Evolutionary conservation across 805 yeast genomes (phyloP), one percentile per base, ranked within the genome.

Genomic region (Cyberlindnera euphorbiae): DNA sequence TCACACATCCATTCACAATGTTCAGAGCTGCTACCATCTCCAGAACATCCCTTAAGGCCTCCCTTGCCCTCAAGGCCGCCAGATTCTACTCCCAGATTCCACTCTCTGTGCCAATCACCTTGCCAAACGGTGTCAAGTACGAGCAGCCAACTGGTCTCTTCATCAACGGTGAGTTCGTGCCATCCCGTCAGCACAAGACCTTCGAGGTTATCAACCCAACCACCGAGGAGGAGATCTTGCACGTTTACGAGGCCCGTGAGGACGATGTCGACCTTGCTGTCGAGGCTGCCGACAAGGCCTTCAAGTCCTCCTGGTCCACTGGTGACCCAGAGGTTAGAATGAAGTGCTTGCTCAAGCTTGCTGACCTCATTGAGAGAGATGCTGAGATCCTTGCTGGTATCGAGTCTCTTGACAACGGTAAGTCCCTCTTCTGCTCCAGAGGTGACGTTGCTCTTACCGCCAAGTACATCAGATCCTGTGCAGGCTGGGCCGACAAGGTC

Each of bases 381-480:
- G 71, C 78, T 33, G 90, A 84, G 43, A 62, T 78, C 29, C 66
- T 89, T 36, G 88, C 96, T 21, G 71, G 79, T 34, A 82, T 89
- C 54, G 97, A 89, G 66, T 71, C 96, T 17, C 67, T 82, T 55
- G 96, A 89, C 64, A 85, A 87, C 56, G 97, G 97, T 66, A 89
- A 88, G 67, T 79, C 95, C 27, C 62, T 82, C 44, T 62, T 69
- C 34, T 76, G 82, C 58, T 75, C 94, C 19, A 67, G 75, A 49
- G 88, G 85, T 45, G 96, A 89, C 56, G 80, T 89, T 42, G 77
- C 71, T 22, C 71, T 82, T 39, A 77, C 81, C 44, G 73, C 83
- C 28, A 71, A 70, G 46, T 82, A 82, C 59, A 66, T 86, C 58
- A 78, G 93, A 65, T 80, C 89, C 47, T 80, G 87, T 63, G 96